phyloP scores from a whole-genome alignment of 1,284 basidiomycete genomes.

The Grifola frondosa region DNA sequence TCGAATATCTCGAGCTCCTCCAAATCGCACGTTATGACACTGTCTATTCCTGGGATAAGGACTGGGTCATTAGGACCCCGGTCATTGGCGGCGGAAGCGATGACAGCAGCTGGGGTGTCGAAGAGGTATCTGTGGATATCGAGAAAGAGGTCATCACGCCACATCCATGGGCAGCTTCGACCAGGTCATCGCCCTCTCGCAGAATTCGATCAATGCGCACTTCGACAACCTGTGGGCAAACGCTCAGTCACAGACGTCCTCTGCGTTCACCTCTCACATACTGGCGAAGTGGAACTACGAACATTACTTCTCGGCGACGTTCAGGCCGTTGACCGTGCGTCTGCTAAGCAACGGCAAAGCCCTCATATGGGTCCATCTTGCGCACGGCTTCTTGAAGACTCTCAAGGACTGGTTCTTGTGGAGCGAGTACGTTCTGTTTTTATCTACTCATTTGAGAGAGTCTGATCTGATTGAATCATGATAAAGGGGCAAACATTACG shows the following conservation, averaged over 20 bases:
- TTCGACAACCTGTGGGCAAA: constrained; percentile 17
- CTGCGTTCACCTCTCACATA: background rate
- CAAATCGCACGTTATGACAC: constrained; percentile 25
- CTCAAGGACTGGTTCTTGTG: constrained; percentile 21
- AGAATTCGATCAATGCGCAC: constrained; percentile 20
- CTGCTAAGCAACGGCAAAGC: constrained; percentile 16
- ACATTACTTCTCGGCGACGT: constrained; percentile 6
- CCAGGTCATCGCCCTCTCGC: constrained; percentile 19
- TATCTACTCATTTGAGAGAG: background rate
- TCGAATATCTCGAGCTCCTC: constrained; percentile 31
- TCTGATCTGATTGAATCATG: background rate
- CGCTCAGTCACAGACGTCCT: background rate
- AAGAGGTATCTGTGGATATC: background rate
- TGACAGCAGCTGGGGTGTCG: background rate
- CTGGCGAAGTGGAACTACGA: constrained; percentile 4
- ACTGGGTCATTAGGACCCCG: constrained; percentile 12
- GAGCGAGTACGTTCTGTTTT: constrained; percentile 23
- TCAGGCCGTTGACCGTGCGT: constrained; percentile 12
- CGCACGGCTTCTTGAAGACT: constrained; percentile 7
- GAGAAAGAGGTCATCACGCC: background rate
- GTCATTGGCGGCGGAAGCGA: constrained; percentile 6
- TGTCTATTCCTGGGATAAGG: constrained; percentile 26
- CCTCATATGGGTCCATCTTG: constrained; percentile 12
- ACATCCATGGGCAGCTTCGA: constrained; percentile 17
- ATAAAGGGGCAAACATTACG: constrained; percentile 16